Evolutionary conservation across 2,329 filamentous ascomycete species (phyloP).

Genomic region (Fusarium sp.): DNA sequence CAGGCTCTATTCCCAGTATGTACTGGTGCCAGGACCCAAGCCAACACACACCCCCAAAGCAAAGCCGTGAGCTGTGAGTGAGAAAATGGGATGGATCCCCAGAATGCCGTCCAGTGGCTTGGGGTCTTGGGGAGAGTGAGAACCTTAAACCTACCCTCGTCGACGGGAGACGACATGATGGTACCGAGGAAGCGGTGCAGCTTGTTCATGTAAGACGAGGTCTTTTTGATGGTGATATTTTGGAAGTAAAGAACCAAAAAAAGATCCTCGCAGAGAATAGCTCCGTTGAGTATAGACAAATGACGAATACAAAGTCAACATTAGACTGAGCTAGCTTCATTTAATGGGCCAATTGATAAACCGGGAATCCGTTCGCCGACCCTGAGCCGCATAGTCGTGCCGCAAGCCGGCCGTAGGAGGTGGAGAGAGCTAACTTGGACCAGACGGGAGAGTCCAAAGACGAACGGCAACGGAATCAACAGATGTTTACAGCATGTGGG

Average conservation of each 20-base stretch:
- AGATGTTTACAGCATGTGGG: neutral
- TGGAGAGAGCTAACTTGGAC: neutral
- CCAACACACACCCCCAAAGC: slow-evolving; percentile 3
- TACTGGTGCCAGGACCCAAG: neutral
- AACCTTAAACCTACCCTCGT: slow-evolving; percentile 43
- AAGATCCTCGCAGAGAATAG: neutral
- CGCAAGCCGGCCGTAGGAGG: neutral
- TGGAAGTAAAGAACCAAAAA: neutral
- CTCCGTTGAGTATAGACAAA: neutral
- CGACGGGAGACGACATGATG: slow-evolving; percentile 28
- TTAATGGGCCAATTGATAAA: neutral
- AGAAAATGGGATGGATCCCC: slow-evolving; percentile 22
- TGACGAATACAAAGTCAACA: neutral
- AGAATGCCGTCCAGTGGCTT: slow-evolving; percentile 37
- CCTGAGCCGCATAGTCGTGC: slow-evolving; percentile 3
- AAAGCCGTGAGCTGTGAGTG: slow-evolving; percentile 13
- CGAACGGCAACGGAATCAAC: neutral
- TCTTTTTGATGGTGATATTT: neutral
- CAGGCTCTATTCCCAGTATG: neutral
- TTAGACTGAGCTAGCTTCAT: neutral
- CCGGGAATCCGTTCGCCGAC: neutral
- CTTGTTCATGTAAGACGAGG: neutral
- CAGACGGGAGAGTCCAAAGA: neutral
- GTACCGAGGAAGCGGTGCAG: slow-evolving; percentile 22
- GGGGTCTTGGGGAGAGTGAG: slow-evolving; percentile 40